These are phyloP conservation scores for Penicillium decumbens DNA, from an alignment of 2,329 filamentous ascomycete species.

Conservation along the genomic window DNA sequence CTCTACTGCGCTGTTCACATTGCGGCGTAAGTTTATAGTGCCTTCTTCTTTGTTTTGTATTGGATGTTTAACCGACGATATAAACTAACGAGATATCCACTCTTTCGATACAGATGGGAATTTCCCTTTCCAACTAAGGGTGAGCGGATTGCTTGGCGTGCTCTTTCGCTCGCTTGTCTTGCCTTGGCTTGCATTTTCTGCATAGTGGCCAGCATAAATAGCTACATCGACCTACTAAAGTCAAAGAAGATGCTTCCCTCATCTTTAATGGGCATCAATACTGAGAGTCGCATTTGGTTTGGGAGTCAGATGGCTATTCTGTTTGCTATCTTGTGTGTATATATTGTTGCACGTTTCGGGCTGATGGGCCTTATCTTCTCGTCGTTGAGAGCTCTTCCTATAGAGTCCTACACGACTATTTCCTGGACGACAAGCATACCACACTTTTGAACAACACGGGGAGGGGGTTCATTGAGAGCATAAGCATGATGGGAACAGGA, in stretches of 20 bases:
- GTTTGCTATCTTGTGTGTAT: not conserved
- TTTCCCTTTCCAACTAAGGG: conserved; percentile 3
- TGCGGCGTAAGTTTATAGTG: conserved; percentile 3
- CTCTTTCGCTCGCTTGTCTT: conserved; percentile 4
- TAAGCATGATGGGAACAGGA: too few relatives aligned
- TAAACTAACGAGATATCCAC: not conserved
- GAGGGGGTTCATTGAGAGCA: too few relatives aligned
- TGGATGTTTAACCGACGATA: too few relatives aligned
- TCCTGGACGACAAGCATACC: not conserved
- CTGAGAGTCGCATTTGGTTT: not conserved
- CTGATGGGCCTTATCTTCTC: conserved; percentile 1
- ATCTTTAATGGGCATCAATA: not conserved
- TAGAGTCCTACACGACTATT: not conserved
- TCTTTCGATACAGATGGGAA: conserved; percentile 2
- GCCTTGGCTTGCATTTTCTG: not conserved
- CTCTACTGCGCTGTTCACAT: conserved; percentile 9
- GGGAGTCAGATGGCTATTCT: not conserved
- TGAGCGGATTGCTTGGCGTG: conserved; percentile 2
- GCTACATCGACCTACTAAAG: too few relatives aligned
- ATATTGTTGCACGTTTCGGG: not conserved
- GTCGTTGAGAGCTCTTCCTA: conserved; percentile 1
- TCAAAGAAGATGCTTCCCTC: not conserved
- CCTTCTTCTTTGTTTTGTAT: not conserved
- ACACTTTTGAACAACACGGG: not conserved
- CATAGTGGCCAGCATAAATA: not conserved